Conservation (phyloP, 129 eudicot species). For the Pseudognaphalium luteoalbum region DNA sequence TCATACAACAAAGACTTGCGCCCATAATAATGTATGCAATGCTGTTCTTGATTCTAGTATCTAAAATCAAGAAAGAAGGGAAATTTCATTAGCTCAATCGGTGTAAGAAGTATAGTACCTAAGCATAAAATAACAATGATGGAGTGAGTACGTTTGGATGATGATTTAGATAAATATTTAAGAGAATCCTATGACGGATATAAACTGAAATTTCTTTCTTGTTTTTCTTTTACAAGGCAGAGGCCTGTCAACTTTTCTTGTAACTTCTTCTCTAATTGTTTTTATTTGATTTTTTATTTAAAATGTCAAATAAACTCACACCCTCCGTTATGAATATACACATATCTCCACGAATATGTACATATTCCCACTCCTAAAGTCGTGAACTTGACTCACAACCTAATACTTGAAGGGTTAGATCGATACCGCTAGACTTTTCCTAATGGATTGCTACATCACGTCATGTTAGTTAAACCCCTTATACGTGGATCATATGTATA, state of each 20-base stretch:
- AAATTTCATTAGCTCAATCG: background rate
- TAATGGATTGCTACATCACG: no score
- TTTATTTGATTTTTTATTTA: background rate
- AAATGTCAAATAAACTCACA: no score
- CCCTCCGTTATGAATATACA: no score
- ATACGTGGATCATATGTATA: no score
- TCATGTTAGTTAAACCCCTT: no score
- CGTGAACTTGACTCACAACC: no score
- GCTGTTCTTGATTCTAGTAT: background rate
- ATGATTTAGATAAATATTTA: background rate
- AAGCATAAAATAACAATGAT: background rate
- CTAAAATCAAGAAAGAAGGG: background rate
- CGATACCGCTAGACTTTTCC: no score
- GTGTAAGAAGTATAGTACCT: no score
- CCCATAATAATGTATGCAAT: constrained; percentile 4
- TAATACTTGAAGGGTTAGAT: no score
- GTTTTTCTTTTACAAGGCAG: constrained; percentile 4
- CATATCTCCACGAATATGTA: no score
- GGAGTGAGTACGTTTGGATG: background rate
- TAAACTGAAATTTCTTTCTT: constrained; percentile 13
- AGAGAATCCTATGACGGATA: constrained; percentile 26
- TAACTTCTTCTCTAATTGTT: background rate
- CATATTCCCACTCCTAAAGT: no score
- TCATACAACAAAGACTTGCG: constrained; percentile 27
- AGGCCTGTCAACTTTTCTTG: constrained; percentile 15